Evolutionary conservation across 2,329 filamentous ascomycete species (phyloP).

Genomic region (Colletotrichum gigasporum): DNA sequence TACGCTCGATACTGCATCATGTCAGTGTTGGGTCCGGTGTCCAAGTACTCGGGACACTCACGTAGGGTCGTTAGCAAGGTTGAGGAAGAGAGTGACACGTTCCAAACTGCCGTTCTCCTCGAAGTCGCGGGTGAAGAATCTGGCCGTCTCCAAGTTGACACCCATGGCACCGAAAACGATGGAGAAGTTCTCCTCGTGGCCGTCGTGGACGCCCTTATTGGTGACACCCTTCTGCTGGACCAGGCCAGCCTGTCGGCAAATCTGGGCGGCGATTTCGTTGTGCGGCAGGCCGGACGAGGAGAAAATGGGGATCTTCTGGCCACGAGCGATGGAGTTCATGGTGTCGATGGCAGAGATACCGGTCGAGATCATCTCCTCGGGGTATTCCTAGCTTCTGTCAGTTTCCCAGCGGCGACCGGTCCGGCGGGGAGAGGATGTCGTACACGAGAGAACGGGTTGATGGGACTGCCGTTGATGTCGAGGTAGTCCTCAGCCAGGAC

Average conservation of each 20-base stretch:
- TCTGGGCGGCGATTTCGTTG: constrained; percentile 99
- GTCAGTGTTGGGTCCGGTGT: constrained; percentile 24
- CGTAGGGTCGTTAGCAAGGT: constrained; percentile 99
- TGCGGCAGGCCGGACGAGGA: constrained; percentile 97
- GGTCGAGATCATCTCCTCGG: constrained; percentile 99
- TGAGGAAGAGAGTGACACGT: constrained; percentile 96
- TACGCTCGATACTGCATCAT: constrained; percentile 86
- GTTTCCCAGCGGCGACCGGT: not conserved
- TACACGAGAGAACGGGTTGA: constrained; percentile 98
- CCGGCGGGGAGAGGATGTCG: constrained; percentile 40
- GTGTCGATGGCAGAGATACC: constrained; percentile 99
- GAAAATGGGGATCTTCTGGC: constrained; percentile 99
- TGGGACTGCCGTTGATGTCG: constrained; percentile 98
- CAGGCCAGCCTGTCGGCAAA: constrained; percentile 95
- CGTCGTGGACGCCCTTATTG: constrained; percentile 95
- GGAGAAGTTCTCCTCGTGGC: constrained; percentile 98
- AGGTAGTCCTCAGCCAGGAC: constrained; percentile 97
- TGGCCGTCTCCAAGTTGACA: constrained; percentile 98
- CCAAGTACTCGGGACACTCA: constrained; percentile 55
- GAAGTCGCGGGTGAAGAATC: constrained; percentile 98
- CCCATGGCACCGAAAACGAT: constrained; percentile 99
- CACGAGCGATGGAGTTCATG: constrained; percentile 97
- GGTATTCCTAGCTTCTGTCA: constrained; percentile 77
- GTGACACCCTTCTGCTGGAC: constrained; percentile 81
- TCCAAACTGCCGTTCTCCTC: constrained; percentile 99